Evolutionary conservation across 202 grass and related monocot genomes (phyloP), one percentile per base, ranked within the genome.

Genomic region (Schoenoplectus triqueter): DNA sequence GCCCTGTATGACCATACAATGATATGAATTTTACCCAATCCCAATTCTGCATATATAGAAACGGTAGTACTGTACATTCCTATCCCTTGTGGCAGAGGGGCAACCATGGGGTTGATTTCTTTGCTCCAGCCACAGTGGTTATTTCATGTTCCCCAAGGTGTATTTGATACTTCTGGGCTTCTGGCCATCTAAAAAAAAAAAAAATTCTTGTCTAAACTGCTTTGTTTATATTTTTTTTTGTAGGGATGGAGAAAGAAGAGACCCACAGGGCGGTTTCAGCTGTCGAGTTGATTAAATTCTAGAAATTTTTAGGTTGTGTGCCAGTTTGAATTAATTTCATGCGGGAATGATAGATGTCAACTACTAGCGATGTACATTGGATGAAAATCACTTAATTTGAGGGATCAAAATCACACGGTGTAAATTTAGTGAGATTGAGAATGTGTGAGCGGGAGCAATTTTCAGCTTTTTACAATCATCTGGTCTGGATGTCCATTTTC

Each of bases 221-320:
- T 84, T 84, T 61, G 48, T 9, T 13, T 22, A 14, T 64, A 18
- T 54, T 42, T 6, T 82, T 86, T 54, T 85, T 78, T 80, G 31
- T 81, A 98, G 95, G 95, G 95, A 82, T 98, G 95, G 95, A 88
- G 87, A 94, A 98, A 95, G 93, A 95, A 89, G 82, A 95, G 93
- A 90, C 91, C 83, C 1, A 94, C 90, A 57, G 90, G 95, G 69
- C 87, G 93, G 22, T 94, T 98, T 80, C 93, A 95, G 84, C 81
- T 98, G 61, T 91, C 95, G 81, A 91, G 84, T 87, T 98, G 80
- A 90, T 89, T 84, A 54, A 75, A 54, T 75, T 22, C 49, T 52
- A 55, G 19, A 31, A 54, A 10, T 22, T 75, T 2, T 75, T 75
- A 55, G 72, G 72, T 75, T 75, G 72, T 75, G 48, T 75, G 71